Evolutionary conservation across 805 yeast species (phyloP), one percentile per base, ranked within the genome.

Genomic region (Lipomyces oligophaga): DNA sequence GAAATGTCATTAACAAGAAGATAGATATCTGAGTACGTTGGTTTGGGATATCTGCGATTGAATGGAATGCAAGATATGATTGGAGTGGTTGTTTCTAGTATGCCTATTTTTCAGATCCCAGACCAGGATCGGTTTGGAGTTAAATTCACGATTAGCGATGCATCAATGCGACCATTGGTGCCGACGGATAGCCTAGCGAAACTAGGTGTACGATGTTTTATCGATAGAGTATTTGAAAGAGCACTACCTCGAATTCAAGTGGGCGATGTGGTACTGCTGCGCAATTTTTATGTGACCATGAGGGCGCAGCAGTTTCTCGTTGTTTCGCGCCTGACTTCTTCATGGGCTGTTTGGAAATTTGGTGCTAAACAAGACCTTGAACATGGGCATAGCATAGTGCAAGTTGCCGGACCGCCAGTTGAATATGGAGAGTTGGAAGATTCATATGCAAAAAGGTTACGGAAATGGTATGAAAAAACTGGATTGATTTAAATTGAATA

Each of bases 341-440:
- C 52, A 4, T 47, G 52, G 43, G 52, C 52, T 15, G 41, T 45
- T 4, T 45, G 39, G 38, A 27, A 24, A 32, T 33, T 34, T 34
- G 11, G 34, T 13, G 10, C 13, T 4, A 27, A 16, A 19, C 19
- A 13, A 5, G 32, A 19, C 19, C 20, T 11, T 8, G 34, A 16
- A 19, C 19, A 13, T 5, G 32, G 19, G 22, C 20, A 16, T 8
- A 13, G 22, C n/a, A 8, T 8, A 15, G 45, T 36, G 7, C 18
- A 16, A 7, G 25, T 38, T 18, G 18, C 25, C n/a, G 51, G 51
- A 7, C 49, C 49, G 13, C 38, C 51, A n/a, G 51, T 46, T n/a
- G 53, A 48, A 51, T 48, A 34, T 19, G 50, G 53, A 7, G 20
- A 33, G 18, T 38, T 38, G 11, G 53, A 48, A 18, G 22, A 16